Evolutionary conservation across 73 alveolate species (phyloP), one percentile per base, ranked within the genome.

Genomic region (Paramecium pentaurelia): DNA sequence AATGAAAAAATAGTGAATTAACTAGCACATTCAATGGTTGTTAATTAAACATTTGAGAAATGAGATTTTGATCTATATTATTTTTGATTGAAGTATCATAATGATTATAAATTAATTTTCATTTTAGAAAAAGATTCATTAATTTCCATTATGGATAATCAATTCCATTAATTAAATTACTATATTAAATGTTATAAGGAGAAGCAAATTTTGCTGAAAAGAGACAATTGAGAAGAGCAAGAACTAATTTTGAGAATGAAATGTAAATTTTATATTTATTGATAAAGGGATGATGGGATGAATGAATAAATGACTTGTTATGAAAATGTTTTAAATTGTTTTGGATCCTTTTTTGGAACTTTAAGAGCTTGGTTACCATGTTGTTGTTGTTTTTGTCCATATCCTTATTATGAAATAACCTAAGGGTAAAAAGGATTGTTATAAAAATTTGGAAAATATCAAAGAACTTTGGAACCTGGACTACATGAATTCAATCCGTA

Each of bases 311-410:
- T 89, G 60, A 89, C 94, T 0, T 89, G 94, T 22, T 89, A 89
- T 89, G 87, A 89, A 54, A 70, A 86, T 40, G 71, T 77, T 44
- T 27, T 89, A 42, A 83, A 77, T 51, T 89, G 94, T 73, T 64
- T 71, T n/a, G 94, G 94, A 12, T 71, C 86, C 44, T 70, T 36
- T 32, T 71, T 71, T 51, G 94, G 94, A 32, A 71, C 92, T 34
- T 51, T 89, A 18, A 83, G 94, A 64, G 88, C 88, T 12, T 89
- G 94, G 94, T 71, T 68, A 12, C 94, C 94, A 64, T 89, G 86
- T 64, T 64, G 84, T 64, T 89, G 91, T 47, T 89, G 49, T 49
- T 89, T 90, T 73, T 89, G 90, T 28, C 94, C 94, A 18, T 71
- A 89, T 27, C 94, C 94, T 16, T 89, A 71, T 25, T 58, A 58